Conservation (phyloP, 371 early-diverging fungal species). For the Circinella minor region DNA sequence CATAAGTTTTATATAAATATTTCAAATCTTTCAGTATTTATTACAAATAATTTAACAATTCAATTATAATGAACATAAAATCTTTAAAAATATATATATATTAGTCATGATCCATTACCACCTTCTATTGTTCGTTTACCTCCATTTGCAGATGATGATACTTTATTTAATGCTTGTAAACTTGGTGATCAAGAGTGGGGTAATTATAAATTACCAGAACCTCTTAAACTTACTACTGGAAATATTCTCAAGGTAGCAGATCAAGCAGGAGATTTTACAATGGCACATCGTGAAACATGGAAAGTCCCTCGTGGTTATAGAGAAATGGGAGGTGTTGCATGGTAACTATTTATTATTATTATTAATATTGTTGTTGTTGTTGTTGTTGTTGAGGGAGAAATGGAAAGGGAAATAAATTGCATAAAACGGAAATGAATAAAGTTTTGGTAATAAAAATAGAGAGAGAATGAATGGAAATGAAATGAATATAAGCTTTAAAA, state of each 20-base stretch:
- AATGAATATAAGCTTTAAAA: too few species aligned
- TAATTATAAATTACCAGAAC: slow-evolving; percentile 30
- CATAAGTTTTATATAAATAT: too few species aligned
- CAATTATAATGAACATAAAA: not conserved
- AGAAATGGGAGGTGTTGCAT: slow-evolving; percentile 50
- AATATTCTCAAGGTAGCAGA: slow-evolving; percentile 38
- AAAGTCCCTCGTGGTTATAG: slow-evolving; percentile 43
- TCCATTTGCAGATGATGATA: slow-evolving; percentile 42
- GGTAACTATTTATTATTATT: slow-evolving; percentile 21
- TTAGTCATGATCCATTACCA: slow-evolving; percentile 42
- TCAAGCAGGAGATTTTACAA: slow-evolving; percentile 53
- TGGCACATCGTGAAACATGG: slow-evolving; percentile 55
- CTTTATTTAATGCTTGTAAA: slow-evolving; percentile 39
- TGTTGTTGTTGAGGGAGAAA: too few species aligned
- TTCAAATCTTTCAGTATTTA: too few species aligned
- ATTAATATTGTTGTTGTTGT: not conserved
- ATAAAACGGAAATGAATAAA: too few species aligned
- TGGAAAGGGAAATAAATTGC: not conserved
- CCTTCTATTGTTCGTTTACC: slow-evolving; percentile 44
- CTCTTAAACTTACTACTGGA: slow-evolving; percentile 28
- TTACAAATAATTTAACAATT: too few species aligned
- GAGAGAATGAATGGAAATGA: too few species aligned
- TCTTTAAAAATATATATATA: not conserved
- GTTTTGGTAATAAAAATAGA: too few species aligned
- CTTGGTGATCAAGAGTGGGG: slow-evolving; percentile 43